phyloP scores from a whole-genome alignment of 768 basidiomycete species.

The Pleurotus cornucopiae region DNA sequence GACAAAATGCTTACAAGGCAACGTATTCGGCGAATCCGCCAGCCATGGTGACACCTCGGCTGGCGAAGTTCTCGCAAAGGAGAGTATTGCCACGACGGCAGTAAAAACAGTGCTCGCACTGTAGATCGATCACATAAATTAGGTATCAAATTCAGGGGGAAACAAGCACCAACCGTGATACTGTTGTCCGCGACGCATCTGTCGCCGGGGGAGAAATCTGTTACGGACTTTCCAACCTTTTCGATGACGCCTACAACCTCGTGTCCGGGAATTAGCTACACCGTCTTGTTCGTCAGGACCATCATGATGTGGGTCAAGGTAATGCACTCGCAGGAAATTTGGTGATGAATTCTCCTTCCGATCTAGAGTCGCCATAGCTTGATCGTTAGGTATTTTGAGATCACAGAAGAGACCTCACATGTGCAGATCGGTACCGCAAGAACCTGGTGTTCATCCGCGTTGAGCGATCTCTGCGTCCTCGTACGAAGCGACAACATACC shows the following conservation, averaged over 20 bases:
- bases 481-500: not conserved
- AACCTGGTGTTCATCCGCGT: not conserved
- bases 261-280: slow-evolving; percentile 67
- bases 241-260: slow-evolving; percentile 72
- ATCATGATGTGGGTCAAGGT: not conserved
- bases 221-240: slow-evolving; percentile 76
- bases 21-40: slow-evolving; percentile 8
- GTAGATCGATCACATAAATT: not conserved
- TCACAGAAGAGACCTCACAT: not conserved
- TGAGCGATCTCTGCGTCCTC: not conserved
- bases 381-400: not conserved
- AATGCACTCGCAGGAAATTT: slow-evolving; percentile 43
- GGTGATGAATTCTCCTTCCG: slow-evolving; percentile 54
- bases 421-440: slow-evolving; percentile 6
- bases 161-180: slow-evolving; percentile 47
- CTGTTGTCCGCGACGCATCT: slow-evolving; percentile 83
- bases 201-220: slow-evolving; percentile 72
- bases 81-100: slow-evolving; percentile 5
- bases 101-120: slow-evolving; percentile 7
- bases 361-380: not conserved
- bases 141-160: not conserved
- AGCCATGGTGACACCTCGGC: slow-evolving; percentile 8
- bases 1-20: slow-evolving; percentile 1
- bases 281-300: not conserved
- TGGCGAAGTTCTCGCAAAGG: slow-evolving; percentile 7